phyloP scores from a whole-genome alignment of 2,329 filamentous ascomycete species.

The Penicillium sp. region DNA sequence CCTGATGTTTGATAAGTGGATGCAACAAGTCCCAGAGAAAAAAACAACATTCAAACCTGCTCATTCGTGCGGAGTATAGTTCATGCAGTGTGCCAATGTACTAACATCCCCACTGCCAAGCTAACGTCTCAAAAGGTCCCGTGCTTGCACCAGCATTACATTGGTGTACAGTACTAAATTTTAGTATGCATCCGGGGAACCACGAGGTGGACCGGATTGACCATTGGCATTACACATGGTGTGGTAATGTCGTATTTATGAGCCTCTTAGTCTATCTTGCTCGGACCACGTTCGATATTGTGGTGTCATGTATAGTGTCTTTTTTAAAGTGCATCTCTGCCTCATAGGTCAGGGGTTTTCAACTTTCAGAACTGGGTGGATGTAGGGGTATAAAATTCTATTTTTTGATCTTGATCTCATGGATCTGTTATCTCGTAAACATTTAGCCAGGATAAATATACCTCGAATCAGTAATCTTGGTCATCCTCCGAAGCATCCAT shows the following conservation, averaged over 20 bases:
- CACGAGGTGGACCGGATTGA: not conserved
- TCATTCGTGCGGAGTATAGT: slow-evolving; percentile 5
- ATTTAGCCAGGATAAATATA: slow-evolving; percentile 1
- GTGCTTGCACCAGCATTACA: not conserved
- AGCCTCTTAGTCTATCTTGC: not conserved
- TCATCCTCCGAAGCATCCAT: slow-evolving; percentile 34
- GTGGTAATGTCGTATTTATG: not conserved
- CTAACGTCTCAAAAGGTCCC: not conserved
- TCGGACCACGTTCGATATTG: not conserved
- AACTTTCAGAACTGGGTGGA: not conserved
- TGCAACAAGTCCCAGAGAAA: not conserved
- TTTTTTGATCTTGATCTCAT: slow-evolving; percentile 4
- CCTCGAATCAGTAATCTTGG: slow-evolving; percentile 16
- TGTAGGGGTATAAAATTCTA: slow-evolving; percentile 13
- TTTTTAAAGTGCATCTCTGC: not conserved
- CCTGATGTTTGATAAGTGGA: not conserved
- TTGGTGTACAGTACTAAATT: not conserved
- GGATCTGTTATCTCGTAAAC: slow-evolving; percentile 9
- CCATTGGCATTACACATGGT: not conserved
- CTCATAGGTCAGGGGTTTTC: not conserved
- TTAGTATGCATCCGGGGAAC: slow-evolving; percentile 4
- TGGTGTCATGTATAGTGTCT: not conserved
- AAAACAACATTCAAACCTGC: not conserved
- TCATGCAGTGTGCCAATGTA: not conserved
- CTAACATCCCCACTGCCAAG: slow-evolving; percentile 1